A percentile compares a stretch with the other conserved stretches of the same genome.
These are phyloP conservation scores for Apiospora pterosperma DNA, from an alignment of 2,329 filamentous ascomycete genomes.

Conservation along the genomic window DNA sequence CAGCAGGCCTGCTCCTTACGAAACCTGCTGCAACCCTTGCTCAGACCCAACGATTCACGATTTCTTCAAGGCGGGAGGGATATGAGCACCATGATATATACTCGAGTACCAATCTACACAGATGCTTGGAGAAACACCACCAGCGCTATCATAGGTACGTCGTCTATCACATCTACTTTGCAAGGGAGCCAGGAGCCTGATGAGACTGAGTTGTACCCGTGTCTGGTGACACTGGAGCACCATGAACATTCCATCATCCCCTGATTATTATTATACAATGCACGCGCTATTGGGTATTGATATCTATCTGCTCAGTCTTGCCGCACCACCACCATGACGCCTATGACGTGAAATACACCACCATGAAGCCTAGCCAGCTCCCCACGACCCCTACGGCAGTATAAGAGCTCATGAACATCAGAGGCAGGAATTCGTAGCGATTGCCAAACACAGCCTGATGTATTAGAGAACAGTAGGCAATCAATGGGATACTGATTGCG, in stretches of 20 bases:
- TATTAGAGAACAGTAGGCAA: constrained; percentile 81
- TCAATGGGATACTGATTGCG: constrained; percentile 81
- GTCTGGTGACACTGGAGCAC: neutral
- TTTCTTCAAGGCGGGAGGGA: neutral
- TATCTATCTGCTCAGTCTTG: constrained; percentile 2
- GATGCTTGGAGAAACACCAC: too few species aligned
- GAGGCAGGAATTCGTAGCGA: constrained; percentile 81
- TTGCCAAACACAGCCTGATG: constrained; percentile 82
- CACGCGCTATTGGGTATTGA: constrained; percentile 2
- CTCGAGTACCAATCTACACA: neutral
- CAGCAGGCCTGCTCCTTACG: neutral
- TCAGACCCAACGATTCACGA: neutral
- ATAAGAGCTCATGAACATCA: constrained; percentile 97
- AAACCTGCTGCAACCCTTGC: neutral
- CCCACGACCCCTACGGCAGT: constrained; percentile 91
- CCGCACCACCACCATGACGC: neutral
- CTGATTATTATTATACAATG: neutral
- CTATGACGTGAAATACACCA: constrained; percentile 75
- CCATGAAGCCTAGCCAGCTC: constrained; percentile 92
- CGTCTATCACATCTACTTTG: neutral
- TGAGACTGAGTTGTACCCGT: neutral
- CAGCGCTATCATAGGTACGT: neutral
- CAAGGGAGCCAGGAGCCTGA: too few species aligned
- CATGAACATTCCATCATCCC: neutral
- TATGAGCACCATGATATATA: neutral